Conservation (phyloP, 768 basidiomycete species). For the Kwoniella pini region DNA sequence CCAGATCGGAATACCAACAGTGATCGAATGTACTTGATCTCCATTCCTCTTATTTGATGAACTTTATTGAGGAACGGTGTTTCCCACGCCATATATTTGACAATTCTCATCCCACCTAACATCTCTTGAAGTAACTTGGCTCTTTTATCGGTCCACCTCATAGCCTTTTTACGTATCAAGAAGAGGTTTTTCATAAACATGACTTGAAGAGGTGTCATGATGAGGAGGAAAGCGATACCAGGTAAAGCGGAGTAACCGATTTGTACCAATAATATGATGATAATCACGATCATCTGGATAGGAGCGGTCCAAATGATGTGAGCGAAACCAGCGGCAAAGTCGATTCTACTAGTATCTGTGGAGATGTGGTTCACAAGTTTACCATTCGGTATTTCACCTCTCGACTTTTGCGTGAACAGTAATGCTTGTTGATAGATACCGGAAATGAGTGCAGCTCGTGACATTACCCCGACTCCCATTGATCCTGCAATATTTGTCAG, state of each 20-base stretch:
- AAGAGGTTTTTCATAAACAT: constrained; percentile 73
- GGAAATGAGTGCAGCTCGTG: constrained; percentile 81
- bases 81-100: constrained; percentile 93
- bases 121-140: constrained; percentile 88
- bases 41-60: constrained; percentile 67
- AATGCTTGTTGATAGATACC: constrained; percentile 74
- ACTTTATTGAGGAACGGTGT: constrained; percentile 74
- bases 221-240: constrained; percentile 45
- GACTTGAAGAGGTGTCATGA: constrained; percentile 68
- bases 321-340: constrained; percentile 71
- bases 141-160: constrained; percentile 86
- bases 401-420: constrained; percentile 72
- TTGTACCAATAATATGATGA: constrained; percentile 65
- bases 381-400: constrained; percentile 79
- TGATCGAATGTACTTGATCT: constrained; percentile 64
- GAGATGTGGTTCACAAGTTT: constrained; percentile 86
- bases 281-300: constrained; percentile 37
- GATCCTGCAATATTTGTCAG: constrained; percentile 55
- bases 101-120: constrained; percentile 81
- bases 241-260: constrained; percentile 52
- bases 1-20: constrained; percentile 64
- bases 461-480: constrained; percentile 72
- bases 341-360: constrained; percentile 68
- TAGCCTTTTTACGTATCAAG: constrained; percentile 67
- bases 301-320: constrained; percentile 73